A percentile compares a stretch with the other conserved stretches of the same genome.
These are phyloP conservation scores for Guadua angustifolia DNA, from an alignment of 176 grass and related monocot species.

Conservation along the genomic window DNA sequence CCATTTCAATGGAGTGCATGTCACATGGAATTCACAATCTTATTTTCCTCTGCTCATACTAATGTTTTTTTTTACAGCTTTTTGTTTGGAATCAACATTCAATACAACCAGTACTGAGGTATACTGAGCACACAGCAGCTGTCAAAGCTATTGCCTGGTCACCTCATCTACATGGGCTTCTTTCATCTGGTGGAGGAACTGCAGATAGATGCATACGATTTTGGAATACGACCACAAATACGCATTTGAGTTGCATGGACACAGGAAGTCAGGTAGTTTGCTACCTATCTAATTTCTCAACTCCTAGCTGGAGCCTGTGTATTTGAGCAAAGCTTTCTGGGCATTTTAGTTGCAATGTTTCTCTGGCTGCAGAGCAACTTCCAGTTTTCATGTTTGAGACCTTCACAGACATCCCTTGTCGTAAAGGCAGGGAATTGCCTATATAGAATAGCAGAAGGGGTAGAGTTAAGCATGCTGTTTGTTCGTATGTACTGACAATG, in stretches of 20 bases:
- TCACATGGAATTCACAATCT: background rate
- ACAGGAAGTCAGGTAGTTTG: constrained; percentile 92
- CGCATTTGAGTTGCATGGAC: constrained; percentile 81
- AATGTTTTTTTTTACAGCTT: constrained; percentile 55
- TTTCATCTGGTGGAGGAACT: constrained; percentile 97
- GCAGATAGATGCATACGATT: constrained; percentile 97
- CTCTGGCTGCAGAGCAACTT: background rate
- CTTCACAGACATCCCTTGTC: background rate
- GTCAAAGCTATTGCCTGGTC: constrained; percentile 99
- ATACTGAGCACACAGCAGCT: constrained; percentile 94
- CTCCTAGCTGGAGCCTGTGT: background rate
- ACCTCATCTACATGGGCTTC: constrained; percentile 89
- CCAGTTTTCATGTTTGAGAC: background rate
- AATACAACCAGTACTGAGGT: constrained; percentile 77
- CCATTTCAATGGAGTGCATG: constrained; percentile 17
- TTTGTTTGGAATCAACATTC: constrained; percentile 99
- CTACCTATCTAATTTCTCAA: constrained; percentile 7
- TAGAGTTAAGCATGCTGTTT: constrained; percentile 2
- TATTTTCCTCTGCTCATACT: constrained; percentile 2
- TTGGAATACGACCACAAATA: constrained; percentile 95
- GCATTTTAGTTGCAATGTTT: background rate
- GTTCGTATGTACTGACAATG: background rate
- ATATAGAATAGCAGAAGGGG: background rate
- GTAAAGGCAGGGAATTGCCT: background rate
- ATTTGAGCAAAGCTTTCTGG: background rate